Evolutionary conservation across 2,329 filamentous ascomycete species (phyloP).

Genomic region (Cytospora paraplurivora): DNA sequence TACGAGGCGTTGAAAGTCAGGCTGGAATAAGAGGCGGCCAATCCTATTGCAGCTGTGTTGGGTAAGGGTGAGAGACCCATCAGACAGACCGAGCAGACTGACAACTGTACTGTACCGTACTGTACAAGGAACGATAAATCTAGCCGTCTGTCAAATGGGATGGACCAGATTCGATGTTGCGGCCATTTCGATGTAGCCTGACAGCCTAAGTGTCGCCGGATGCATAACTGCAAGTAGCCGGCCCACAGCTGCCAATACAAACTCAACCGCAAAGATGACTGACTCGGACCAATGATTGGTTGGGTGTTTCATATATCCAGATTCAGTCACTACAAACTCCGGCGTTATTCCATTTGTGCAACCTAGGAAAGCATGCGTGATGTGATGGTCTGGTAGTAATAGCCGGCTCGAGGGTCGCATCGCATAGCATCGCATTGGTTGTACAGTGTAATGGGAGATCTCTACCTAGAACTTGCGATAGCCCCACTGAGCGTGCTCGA

Average conservation of each 20-base stretch:
- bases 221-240: background rate
- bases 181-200: background rate
- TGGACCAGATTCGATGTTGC: background rate
- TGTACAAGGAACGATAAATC: background rate
- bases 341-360: background rate
- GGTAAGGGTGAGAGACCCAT: background rate
- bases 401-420: slow-evolving; percentile 5
- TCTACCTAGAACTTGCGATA: background rate
- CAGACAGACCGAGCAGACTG: slow-evolving; percentile 10
- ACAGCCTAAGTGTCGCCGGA: background rate
- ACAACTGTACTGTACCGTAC: background rate
- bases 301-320: background rate
- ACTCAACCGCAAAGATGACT: background rate
- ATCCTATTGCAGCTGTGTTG: slow-evolving; percentile 1
- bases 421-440: background rate
- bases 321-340: background rate
- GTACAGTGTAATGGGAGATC: slow-evolving; percentile 9
- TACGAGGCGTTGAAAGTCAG: background rate
- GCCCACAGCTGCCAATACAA: background rate
- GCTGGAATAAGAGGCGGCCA: background rate
- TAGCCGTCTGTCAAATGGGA: background rate
- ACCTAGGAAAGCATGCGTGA: slow-evolving; percentile 3
- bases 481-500: background rate
- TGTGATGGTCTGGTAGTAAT: slow-evolving; percentile 12
- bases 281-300: background rate